A percentile compares a stretch with the other conserved stretches of the same genome.
Conservation (phyloP, 192 early-diverging fungal genomes). For the Coemansia sp. region DNA sequence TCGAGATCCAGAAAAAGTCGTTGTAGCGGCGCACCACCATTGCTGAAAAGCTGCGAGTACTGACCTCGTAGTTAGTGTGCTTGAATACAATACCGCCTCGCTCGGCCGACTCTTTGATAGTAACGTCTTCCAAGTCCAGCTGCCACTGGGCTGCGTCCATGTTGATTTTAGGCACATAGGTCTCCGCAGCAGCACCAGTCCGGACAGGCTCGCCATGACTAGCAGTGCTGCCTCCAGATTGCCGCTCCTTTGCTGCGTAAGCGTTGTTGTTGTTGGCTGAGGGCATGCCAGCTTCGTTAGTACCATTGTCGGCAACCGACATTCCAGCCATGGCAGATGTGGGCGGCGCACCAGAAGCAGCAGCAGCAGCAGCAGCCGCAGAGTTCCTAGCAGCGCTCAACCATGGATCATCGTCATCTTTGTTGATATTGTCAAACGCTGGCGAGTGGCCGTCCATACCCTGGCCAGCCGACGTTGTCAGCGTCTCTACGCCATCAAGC, state of each 20-base stretch:
- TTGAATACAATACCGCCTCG: constrained; percentile 72
- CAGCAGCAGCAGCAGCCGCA: background rate
- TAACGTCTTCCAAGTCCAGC: constrained; percentile 56
- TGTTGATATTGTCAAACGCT: constrained; percentile 22
- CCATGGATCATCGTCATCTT: constrained; percentile 64
- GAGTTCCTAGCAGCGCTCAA: constrained; percentile 24
- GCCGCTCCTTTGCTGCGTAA: constrained; percentile 33
- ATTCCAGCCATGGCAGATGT: constrained; percentile 31
- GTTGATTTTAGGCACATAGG: constrained; percentile 37
- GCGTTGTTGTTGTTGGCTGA: constrained; percentile 31
- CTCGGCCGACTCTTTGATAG: constrained; percentile 57
- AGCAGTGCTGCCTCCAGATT: constrained; percentile 19
- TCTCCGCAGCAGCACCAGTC: background rate
- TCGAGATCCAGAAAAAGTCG: constrained; percentile 89
- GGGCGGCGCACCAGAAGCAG: constrained; percentile 8
- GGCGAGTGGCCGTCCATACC: constrained; percentile 7
- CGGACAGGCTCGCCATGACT: background rate
- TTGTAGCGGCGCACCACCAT: constrained; percentile 82
- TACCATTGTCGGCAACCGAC: constrained; percentile 15
- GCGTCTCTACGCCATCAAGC: constrained; percentile 62
- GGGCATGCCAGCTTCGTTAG: constrained; percentile 16
- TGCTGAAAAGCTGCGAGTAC: constrained; percentile 62
- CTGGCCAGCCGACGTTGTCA: constrained; percentile 11
- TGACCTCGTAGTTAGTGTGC: constrained; percentile 84
- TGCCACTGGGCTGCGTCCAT: constrained; percentile 55